Evolutionary conservation across 441 rosid species (phyloP).

Genomic region (Hura crepitans): DNA sequence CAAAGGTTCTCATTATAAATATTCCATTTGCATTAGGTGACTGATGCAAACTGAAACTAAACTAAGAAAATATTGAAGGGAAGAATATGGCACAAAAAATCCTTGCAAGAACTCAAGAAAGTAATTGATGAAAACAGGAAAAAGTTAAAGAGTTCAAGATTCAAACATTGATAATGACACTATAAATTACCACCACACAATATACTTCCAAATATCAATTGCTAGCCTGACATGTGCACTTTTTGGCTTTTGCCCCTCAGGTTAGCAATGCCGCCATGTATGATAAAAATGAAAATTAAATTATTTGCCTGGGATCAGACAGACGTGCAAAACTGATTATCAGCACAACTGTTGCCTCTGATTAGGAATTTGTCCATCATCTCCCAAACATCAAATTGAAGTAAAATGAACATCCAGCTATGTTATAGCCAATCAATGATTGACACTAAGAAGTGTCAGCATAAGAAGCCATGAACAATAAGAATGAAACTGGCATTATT

Average conservation of each 20-base stretch:
- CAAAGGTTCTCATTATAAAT: no score
- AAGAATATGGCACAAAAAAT: background rate
- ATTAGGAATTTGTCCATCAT: constrained; percentile 16
- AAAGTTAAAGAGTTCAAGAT: background rate
- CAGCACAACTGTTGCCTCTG: constrained; percentile 25
- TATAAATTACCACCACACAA: background rate
- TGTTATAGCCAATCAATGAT: no score
- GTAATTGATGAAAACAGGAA: background rate
- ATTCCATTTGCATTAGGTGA: background rate
- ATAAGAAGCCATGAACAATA: background rate
- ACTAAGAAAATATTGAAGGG: background rate
- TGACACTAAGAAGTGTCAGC: background rate
- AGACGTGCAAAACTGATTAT: constrained; percentile 26
- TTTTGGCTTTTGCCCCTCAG: background rate
- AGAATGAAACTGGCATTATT: background rate
- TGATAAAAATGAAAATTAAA: background rate
- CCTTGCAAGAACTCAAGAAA: background rate
- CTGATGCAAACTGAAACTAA: background rate
- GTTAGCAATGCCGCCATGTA: background rate
- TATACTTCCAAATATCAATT: background rate
- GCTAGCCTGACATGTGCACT: no score
- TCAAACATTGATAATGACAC: background rate
- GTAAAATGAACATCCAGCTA: background rate
- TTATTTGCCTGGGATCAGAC: constrained; percentile 18
- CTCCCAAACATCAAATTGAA: constrained; percentile 6